phyloP scores from a whole-genome alignment of 345 rosid genomes.

The Salix caprea region DNA sequence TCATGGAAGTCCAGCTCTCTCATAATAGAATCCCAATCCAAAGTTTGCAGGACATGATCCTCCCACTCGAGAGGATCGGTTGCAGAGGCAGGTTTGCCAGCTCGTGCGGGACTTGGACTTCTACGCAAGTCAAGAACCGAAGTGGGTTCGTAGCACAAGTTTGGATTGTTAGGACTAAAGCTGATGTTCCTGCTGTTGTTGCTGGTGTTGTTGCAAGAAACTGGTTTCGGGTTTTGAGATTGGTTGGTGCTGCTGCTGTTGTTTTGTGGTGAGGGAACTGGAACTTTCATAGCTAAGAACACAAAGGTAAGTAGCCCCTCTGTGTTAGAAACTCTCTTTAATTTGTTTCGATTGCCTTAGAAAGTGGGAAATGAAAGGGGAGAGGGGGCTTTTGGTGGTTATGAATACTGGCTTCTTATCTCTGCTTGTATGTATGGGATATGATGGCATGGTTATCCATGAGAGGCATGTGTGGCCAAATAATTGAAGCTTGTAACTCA shows the following conservation, averaged over 20 bases:
- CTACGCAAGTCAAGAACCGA: constrained; percentile 71
- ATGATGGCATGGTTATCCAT: constrained; percentile 6
- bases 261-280: constrained; percentile 41
- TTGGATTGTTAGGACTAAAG: constrained; percentile 6
- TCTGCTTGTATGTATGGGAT: constrained; percentile 35
- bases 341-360: background rate
- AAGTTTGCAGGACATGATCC: constrained; percentile 55
- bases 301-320: background rate
- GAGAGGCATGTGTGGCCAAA: constrained; percentile 19
- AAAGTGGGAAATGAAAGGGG: constrained; percentile 15
- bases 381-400: constrained; percentile 48
- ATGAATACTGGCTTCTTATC: constrained; percentile 54
- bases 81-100: constrained; percentile 27
- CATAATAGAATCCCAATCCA: constrained; percentile 94
- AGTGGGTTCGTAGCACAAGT: constrained; percentile 58
- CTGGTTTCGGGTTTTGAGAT: constrained; percentile 19
- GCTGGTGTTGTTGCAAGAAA: constrained; percentile 22
- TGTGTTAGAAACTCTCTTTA: background rate
- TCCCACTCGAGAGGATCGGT: constrained; percentile 40
- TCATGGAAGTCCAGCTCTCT: constrained; percentile 68
- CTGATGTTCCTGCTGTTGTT: constrained; percentile 15
- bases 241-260: constrained; percentile 16
- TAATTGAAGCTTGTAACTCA: constrained; percentile 31
- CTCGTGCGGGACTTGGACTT: constrained; percentile 42
- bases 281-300: constrained; percentile 56